Conservation (phyloP, 1,139 yeast species). For the Pichia norvegensis region DNA sequence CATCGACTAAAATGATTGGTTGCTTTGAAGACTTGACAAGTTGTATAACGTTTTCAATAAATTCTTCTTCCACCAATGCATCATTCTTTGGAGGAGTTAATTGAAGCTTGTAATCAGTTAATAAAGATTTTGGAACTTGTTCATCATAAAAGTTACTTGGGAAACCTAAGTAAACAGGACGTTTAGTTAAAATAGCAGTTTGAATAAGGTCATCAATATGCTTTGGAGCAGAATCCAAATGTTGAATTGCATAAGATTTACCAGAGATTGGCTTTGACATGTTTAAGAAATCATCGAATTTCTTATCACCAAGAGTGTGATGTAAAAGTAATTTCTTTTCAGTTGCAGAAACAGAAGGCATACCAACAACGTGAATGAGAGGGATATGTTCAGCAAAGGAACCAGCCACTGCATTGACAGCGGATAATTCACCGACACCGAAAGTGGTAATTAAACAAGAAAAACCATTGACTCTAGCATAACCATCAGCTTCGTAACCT, state of each 20-base stretch:
- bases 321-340: slow-evolving; percentile 45
- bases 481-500: slow-evolving; percentile 66
- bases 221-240: slow-evolving; percentile 54
- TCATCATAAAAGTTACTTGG: slow-evolving; percentile 77
- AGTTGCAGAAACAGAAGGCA: slow-evolving; percentile 56
- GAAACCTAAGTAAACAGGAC: slow-evolving; percentile 77
- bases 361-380: slow-evolving; percentile 47
- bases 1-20: slow-evolving; percentile 77
- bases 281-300: slow-evolving; percentile 67
- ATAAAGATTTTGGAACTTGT: slow-evolving; percentile 45
- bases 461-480: slow-evolving; percentile 55
- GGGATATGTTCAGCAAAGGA: slow-evolving; percentile 56
- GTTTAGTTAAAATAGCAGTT: slow-evolving; percentile 62
- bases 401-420: slow-evolving; percentile 53
- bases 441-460: slow-evolving; percentile 57
- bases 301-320: slow-evolving; percentile 71
- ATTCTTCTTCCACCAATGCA: slow-evolving; percentile 64
- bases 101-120: slow-evolving; percentile 46
- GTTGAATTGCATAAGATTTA: slow-evolving; percentile 57
- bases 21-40: slow-evolving; percentile 51
- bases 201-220: slow-evolving; percentile 69
- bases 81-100: slow-evolving; percentile 56
- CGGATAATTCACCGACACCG: slow-evolving; percentile 61
- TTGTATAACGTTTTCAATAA: slow-evolving; percentile 46
- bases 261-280: slow-evolving; percentile 67